Percentiles rank a stretch among this genome's conserved stretches.
These are phyloP conservation scores for Aspergillus sp. DNA, from an alignment of 2,329 filamentous ascomycete species.

Conservation along the genomic window DNA sequence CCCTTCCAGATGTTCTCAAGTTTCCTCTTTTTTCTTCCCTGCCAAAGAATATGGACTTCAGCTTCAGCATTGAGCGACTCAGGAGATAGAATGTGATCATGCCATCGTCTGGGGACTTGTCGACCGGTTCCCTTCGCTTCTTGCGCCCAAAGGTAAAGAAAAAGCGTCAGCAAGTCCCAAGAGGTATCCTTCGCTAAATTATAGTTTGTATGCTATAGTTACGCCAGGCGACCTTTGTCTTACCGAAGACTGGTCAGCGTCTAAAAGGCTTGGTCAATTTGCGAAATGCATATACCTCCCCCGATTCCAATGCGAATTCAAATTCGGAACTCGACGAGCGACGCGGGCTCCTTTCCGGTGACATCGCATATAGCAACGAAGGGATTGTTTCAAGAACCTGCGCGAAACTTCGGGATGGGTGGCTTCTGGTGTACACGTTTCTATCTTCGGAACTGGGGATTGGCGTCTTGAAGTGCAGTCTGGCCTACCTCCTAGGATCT, in stretches of 20 bases:
- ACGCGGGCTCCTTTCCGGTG: conserved; percentile 25
- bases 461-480: conserved; percentile 80
- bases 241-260: conserved; percentile 79
- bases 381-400: conserved; percentile 12
- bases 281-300: conserved; percentile 45
- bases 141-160: conserved; percentile 26
- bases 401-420: conserved; percentile 28
- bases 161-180: neutral
- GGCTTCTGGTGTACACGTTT: conserved; percentile 51
- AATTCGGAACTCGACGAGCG: conserved; percentile 23
- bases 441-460: conserved; percentile 65
- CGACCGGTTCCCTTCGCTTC: conserved; percentile 25
- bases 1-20: too few relatives aligned
- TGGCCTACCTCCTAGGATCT: conserved; percentile 82
- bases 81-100: conserved; percentile 20
- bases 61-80: neutral
- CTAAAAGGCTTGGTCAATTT: conserved; percentile 73
- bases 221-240: conserved; percentile 77
- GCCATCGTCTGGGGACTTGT: conserved; percentile 21
- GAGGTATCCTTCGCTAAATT: neutral
- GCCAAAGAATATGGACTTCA: neutral
- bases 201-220: conserved; percentile 45
- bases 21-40: too few relatives aligned
- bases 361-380: conserved; percentile 11
- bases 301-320: conserved; percentile 21